Conservation (phyloP, 495 filamentous ascomycete genomes). For the Tricharina praecox region DNA sequence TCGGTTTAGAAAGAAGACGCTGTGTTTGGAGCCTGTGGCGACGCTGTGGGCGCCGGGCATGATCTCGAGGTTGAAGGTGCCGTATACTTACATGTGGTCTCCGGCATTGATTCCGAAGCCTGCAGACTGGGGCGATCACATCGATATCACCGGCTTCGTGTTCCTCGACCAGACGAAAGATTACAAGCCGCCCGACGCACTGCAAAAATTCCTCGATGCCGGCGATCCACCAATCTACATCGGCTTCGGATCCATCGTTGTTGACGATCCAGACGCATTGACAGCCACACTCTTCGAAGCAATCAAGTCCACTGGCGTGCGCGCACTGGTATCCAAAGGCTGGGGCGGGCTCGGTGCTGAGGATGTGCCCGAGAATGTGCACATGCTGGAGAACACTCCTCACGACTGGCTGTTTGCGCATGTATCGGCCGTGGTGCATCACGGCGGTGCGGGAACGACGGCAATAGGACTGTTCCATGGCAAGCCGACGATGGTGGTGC, state of each 20-base stretch:
- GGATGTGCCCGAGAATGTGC: conserved; percentile 40
- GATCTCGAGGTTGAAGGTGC: conserved; percentile 42
- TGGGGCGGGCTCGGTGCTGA: conserved; percentile 49
- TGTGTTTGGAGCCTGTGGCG: conserved; percentile 45
- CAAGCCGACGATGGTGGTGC: conserved; percentile 48
- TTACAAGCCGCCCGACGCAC: conserved; percentile 39
- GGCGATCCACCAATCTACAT: conserved; percentile 45
- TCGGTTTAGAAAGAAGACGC: conserved; percentile 40
- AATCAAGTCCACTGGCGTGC: conserved; percentile 39
- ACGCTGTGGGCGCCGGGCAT: conserved; percentile 49
- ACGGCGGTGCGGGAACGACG: conserved; percentile 51
- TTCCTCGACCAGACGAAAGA: conserved; percentile 46
- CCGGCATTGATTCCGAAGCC: conserved; percentile 49
- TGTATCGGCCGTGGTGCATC: conserved; percentile 44
- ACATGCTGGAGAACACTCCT: conserved; percentile 47
- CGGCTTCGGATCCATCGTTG: conserved; percentile 52
- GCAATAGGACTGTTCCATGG: conserved; percentile 48
- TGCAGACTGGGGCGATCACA: conserved; percentile 44
- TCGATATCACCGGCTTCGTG: conserved; percentile 47
- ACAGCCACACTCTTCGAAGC: conserved; percentile 47
- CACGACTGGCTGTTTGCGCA: conserved; percentile 54
- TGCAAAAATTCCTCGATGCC: conserved; percentile 38
- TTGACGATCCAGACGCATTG: conserved; percentile 46
- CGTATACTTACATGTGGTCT: conserved; percentile 51
- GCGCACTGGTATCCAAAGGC: conserved; percentile 48